A percentile compares a stretch with the other conserved stretches of the same genome.
These are phyloP conservation scores for Picochlorum sp. DNA, from an alignment of 139 green algal genomes.

Conservation along the genomic window DNA sequence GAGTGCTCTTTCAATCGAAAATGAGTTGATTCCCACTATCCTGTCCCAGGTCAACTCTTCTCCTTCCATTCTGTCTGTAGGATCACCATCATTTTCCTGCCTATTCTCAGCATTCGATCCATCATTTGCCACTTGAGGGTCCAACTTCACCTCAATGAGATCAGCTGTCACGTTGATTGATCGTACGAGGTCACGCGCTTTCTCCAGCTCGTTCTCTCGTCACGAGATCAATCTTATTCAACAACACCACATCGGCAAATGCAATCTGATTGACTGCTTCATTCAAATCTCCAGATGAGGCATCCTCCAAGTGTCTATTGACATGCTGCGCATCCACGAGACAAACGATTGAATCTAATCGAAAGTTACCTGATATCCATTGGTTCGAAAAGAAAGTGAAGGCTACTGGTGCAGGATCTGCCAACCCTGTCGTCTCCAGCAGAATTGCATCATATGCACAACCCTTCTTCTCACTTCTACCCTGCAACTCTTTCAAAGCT, in stretches of 20 bases:
- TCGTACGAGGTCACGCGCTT: slow-evolving; percentile 45
- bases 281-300: slow-evolving; percentile 55
- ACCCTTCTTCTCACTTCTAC: slow-evolving; percentile 12
- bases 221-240: slow-evolving; percentile 79
- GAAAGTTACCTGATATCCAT: slow-evolving; percentile 65
- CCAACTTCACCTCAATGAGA: slow-evolving; percentile 59
- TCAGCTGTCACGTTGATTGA: slow-evolving; percentile 63
- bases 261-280: slow-evolving; percentile 67
- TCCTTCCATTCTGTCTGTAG: not conserved
- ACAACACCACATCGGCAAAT: slow-evolving; percentile 77
- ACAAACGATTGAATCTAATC: slow-evolving; percentile 72
- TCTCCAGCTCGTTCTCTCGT: slow-evolving; percentile 32
- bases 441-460: slow-evolving; percentile 54
- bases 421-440: slow-evolving; percentile 77
- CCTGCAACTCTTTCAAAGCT: slow-evolving; percentile 60
- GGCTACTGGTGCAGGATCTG: slow-evolving; percentile 70
- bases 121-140: slow-evolving; percentile 16
- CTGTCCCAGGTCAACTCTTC: slow-evolving; percentile 14
- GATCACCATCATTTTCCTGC: not conserved
- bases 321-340: slow-evolving; percentile 65
- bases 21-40: slow-evolving; percentile 59
- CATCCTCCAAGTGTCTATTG: slow-evolving; percentile 5
- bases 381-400: slow-evolving; percentile 83
- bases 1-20: slow-evolving; percentile 63
- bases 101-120: not conserved